Conservation (phyloP, 202 grass and related monocot genomes). For the Saccharum hybrid region DNA sequence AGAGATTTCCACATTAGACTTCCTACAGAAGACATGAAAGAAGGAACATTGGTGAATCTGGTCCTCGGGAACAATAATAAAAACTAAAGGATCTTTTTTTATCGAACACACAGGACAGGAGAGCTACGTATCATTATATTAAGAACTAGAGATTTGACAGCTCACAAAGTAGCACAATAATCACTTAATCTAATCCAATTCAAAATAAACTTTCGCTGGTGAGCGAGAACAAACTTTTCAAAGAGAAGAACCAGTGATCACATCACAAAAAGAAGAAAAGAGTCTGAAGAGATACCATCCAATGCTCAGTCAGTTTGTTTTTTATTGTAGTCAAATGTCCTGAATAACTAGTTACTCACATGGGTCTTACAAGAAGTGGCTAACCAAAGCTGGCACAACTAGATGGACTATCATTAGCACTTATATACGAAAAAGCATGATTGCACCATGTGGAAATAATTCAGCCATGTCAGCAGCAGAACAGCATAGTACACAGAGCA, state of each 20-base stretch:
- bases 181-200: constrained; percentile 24
- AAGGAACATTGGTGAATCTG: constrained; percentile 21
- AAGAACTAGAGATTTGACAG: background rate
- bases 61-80: constrained; percentile 19
- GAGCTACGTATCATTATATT: background rate
- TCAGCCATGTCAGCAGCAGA: constrained; percentile 28
- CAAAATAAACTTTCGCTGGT: constrained; percentile 30
- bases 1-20: constrained; percentile 28
- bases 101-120: background rate
- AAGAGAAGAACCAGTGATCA: constrained; percentile 19
- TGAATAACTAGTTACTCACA: constrained; percentile 22
- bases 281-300: background rate
- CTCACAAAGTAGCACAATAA: constrained; percentile 12
- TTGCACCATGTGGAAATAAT: constrained; percentile 30
- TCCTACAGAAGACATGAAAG: constrained; percentile 54
- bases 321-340: constrained; percentile 38
- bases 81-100: constrained; percentile 5
- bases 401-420: constrained; percentile 35
- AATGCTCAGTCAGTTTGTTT: constrained; percentile 28
- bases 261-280: constrained; percentile 5
- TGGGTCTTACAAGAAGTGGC: constrained; percentile 28
- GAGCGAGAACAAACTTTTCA: background rate
- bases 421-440: constrained; percentile 14
- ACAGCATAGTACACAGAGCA: background rate
- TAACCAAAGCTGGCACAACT: constrained; percentile 33